Evolutionary conservation across 2,329 filamentous ascomycete genomes (phyloP).

Genomic region (Myriosclerotinia duriaeana): DNA sequence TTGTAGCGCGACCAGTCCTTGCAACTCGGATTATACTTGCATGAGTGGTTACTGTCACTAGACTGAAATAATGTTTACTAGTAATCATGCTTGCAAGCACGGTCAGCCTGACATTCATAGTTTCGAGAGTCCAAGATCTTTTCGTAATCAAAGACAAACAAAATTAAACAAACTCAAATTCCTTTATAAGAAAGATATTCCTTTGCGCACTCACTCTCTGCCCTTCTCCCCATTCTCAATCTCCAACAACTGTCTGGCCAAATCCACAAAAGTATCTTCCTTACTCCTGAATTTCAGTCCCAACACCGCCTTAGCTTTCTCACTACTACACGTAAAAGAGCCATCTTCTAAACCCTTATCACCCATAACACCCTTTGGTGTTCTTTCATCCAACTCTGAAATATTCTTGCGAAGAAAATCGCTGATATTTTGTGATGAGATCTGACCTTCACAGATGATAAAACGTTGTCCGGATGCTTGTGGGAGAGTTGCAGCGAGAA

Average conservation of each 20-base stretch:
- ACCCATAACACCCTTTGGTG: conserved; percentile 47
- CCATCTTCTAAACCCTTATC: conserved; percentile 22
- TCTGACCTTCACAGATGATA: conserved; percentile 58
- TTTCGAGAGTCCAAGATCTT: not conserved
- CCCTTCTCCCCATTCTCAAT: conserved; percentile 25
- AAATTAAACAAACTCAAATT: not conserved
- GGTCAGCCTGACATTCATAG: not conserved
- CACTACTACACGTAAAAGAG: conserved; percentile 28
- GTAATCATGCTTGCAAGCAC: too few species aligned
- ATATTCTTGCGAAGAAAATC: conserved; percentile 54
- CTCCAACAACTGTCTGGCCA: conserved; percentile 34
- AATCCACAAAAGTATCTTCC: conserved; percentile 35
- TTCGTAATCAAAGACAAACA: not conserved
- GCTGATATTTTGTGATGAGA: conserved; percentile 58
- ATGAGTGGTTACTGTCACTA: conserved; percentile 19
- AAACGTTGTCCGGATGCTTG: conserved; percentile 61
- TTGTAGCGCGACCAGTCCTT: conserved; percentile 15
- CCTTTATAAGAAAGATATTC: not conserved
- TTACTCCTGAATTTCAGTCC: conserved; percentile 27
- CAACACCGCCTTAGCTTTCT: conserved; percentile 26
- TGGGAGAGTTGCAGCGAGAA: conserved; percentile 55
- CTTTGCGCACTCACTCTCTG: not conserved
- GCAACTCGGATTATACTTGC: conserved; percentile 4
- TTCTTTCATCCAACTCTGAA: conserved; percentile 49
- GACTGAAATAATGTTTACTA: not conserved